Conservation (phyloP, 495 filamentous ascomycete genomes). For the Hypoxylon trugodes region DNA sequence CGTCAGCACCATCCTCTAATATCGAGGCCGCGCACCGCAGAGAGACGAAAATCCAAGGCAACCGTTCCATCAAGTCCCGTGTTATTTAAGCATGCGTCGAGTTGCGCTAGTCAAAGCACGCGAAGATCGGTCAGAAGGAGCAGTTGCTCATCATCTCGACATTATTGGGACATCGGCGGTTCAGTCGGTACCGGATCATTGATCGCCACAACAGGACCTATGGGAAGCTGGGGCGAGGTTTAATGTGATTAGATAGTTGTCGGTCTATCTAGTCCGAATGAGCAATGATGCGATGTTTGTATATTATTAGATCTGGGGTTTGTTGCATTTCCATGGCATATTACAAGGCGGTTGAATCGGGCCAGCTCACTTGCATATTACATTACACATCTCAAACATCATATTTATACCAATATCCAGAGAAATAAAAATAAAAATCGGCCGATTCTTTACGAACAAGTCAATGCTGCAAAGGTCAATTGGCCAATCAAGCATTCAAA, state of each 20-base stretch:
- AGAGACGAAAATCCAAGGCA: conserved; percentile 61
- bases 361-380: conserved; percentile 29
- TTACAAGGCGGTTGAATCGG: conserved; percentile 31
- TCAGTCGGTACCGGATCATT: conserved; percentile 78
- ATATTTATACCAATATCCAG: conserved; percentile 22
- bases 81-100: conserved; percentile 65
- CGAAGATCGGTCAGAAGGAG: conserved; percentile 66
- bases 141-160: conserved; percentile 65
- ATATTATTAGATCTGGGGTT: conserved; percentile 27
- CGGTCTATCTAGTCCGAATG: conserved; percentile 18
- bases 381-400: conserved; percentile 16
- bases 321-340: conserved; percentile 17
- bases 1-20: conserved; percentile 87
- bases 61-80: conserved; percentile 56
- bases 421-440: conserved; percentile 14
- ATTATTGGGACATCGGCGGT: conserved; percentile 86
- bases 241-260: conserved; percentile 29
- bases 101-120: conserved; percentile 84
- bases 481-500: conserved; percentile 34
- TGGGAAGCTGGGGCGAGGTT: conserved; percentile 80
- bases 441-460: conserved; percentile 7
- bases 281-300: conserved; percentile 23
- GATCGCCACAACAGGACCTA: conserved; percentile 67
- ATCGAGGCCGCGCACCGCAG: conserved; percentile 61
- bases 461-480: conserved; percentile 7